Conservation (phyloP, 129 eudicot genomes). For the Artemisia tridentata region DNA sequence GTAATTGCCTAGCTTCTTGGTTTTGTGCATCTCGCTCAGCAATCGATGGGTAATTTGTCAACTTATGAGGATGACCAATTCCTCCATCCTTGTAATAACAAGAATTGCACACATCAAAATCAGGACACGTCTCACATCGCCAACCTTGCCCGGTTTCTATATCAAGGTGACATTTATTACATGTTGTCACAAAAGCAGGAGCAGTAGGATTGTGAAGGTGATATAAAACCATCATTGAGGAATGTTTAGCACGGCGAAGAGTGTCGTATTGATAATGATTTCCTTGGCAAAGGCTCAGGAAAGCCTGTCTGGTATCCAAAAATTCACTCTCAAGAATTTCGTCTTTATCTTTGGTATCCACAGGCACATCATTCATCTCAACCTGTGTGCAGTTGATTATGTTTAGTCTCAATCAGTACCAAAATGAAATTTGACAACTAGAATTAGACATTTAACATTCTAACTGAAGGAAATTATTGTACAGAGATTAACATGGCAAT, state of each 20-base stretch:
- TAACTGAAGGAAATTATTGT: neutral
- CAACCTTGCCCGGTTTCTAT: slow-evolving; percentile 97
- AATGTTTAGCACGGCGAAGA: slow-evolving; percentile 93
- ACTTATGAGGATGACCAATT: slow-evolving; percentile 82
- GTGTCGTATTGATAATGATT: slow-evolving; percentile 94
- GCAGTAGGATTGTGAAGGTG: slow-evolving; percentile 97
- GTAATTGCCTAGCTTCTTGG: slow-evolving; percentile 79
- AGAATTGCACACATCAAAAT: slow-evolving; percentile 76
- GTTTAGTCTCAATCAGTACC: slow-evolving; percentile 6
- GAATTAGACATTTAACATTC: neutral
- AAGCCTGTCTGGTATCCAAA: slow-evolving; percentile 85
- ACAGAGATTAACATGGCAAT: too few species aligned
- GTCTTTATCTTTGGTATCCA: slow-evolving; percentile 78
- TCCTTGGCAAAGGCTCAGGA: slow-evolving; percentile 92
- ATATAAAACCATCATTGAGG: slow-evolving; percentile 94
- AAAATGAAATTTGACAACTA: neutral
- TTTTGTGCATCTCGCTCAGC: slow-evolving; percentile 90
- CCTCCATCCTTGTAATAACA: slow-evolving; percentile 77
- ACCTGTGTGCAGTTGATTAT: slow-evolving; percentile 45
- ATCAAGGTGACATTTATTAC: slow-evolving; percentile 70
- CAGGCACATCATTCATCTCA: slow-evolving; percentile 58
- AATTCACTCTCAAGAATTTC: slow-evolving; percentile 92
- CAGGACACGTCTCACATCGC: slow-evolving; percentile 95
- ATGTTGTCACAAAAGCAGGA: slow-evolving; percentile 80
- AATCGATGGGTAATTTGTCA: slow-evolving; percentile 70